These are phyloP conservation scores for Xerocomus spinulosus DNA, from an alignment of 768 basidiomycete species.

Conservation along the genomic window DNA sequence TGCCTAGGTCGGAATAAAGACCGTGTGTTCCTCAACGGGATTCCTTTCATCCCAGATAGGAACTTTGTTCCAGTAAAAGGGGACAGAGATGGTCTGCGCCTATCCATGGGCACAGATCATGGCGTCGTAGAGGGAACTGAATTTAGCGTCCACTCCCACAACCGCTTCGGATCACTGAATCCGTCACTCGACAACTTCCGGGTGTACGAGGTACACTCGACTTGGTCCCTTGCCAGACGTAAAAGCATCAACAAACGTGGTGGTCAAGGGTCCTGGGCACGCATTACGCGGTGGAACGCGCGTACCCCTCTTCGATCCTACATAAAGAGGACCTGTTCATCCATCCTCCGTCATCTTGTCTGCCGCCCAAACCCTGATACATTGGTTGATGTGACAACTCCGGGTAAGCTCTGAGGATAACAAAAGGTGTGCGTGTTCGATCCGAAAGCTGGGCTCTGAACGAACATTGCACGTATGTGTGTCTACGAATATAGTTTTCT, in stretches of 20 bases:
- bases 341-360: slow-evolving; percentile 45
- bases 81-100: slow-evolving; percentile 39
- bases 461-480: not conserved
- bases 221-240: slow-evolving; percentile 51
- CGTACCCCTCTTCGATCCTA: slow-evolving; percentile 51
- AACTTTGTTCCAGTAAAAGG: slow-evolving; percentile 44
- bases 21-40: slow-evolving; percentile 49
- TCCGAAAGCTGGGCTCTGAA: slow-evolving; percentile 12
- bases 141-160: slow-evolving; percentile 58
- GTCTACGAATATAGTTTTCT: not conserved
- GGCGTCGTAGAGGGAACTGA: slow-evolving; percentile 62
- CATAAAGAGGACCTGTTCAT: slow-evolving; percentile 43
- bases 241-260: slow-evolving; percentile 33
- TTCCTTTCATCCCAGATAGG: slow-evolving; percentile 51
- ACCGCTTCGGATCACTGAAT: slow-evolving; percentile 55
- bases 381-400: slow-evolving; percentile 40
- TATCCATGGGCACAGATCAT: slow-evolving; percentile 57
- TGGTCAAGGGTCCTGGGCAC: slow-evolving; percentile 50
- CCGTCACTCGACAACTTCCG: slow-evolving; percentile 47
- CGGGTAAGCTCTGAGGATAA: not conserved
- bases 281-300: slow-evolving; percentile 51
- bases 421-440: not conserved
- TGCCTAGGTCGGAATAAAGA: slow-evolving; percentile 47
- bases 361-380: slow-evolving; percentile 31
- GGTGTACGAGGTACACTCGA: slow-evolving; percentile 50